A percentile compares a stretch with the other conserved stretches of the same genome.
Conservation (phyloP, 2,329 filamentous ascomycete species). For the Massarina eburnea region DNA sequence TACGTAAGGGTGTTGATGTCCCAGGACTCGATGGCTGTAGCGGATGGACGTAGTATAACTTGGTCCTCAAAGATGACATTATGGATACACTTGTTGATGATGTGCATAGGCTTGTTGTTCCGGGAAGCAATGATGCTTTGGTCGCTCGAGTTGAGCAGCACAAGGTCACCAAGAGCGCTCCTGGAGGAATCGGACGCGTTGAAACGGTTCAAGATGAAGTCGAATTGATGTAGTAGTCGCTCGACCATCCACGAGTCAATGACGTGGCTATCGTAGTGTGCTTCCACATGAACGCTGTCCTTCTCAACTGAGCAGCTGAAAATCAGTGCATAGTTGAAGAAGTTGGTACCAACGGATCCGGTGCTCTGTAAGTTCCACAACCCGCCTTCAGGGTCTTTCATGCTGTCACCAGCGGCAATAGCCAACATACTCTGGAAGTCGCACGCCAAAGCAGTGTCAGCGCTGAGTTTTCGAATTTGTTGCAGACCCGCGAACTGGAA, state of each 20-base stretch:
- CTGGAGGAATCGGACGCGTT: conserved; percentile 15
- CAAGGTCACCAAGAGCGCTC: conserved; percentile 18
- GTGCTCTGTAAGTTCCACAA: conserved; percentile 37
- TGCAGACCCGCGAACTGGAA: conserved; percentile 50
- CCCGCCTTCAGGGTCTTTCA: conserved; percentile 29
- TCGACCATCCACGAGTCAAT: conserved; percentile 31
- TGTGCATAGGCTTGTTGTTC: conserved; percentile 27
- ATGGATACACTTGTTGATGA: conserved; percentile 32
- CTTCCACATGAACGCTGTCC: conserved; percentile 26
- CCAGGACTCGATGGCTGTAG: conserved; percentile 33
- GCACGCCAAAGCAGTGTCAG: conserved; percentile 47
- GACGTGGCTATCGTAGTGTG: conserved; percentile 31
- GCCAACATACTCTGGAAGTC: conserved; percentile 52
- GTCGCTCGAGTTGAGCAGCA: conserved; percentile 25
- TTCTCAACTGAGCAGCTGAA: conserved; percentile 32
- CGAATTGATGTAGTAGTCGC: conserved; percentile 32
- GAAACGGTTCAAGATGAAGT: conserved; percentile 27
- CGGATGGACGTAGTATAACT: conserved; percentile 16
- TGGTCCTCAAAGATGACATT: conserved; percentile 28
- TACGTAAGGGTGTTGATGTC: conserved; percentile 30
- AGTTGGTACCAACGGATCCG: conserved; percentile 36
- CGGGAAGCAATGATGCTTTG: conserved; percentile 20
- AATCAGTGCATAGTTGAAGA: conserved; percentile 40
- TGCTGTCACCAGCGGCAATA: conserved; percentile 39
- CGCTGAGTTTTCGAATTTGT: conserved; percentile 43